phyloP scores from a whole-genome alignment of 192 early-diverging fungal species.

The Podila verticillata region DNA sequence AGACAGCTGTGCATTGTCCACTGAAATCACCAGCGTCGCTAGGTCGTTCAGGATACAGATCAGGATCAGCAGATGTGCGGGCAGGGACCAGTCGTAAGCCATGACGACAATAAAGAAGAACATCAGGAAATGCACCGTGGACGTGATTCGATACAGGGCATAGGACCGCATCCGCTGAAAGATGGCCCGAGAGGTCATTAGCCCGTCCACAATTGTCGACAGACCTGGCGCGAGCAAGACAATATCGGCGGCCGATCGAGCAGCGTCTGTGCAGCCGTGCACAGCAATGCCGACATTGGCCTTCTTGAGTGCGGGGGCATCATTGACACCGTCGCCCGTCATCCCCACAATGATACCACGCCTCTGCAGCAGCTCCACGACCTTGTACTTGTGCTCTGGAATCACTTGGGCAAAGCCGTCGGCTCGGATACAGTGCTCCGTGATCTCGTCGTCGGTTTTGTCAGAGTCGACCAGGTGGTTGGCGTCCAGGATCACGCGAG shows the following conservation, averaged over 20 bases:
- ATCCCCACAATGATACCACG: constrained; percentile 86
- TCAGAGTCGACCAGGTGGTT: constrained; percentile 81
- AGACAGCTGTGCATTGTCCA: constrained; percentile 96
- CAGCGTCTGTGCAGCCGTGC: constrained; percentile 94
- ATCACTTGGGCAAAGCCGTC: constrained; percentile 98
- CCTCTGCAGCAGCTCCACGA: constrained; percentile 94
- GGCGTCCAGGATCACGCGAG: constrained; percentile 90
- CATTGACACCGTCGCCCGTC: constrained; percentile 98
- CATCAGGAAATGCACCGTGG: constrained; percentile 94
- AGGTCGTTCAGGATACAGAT: constrained; percentile 94
- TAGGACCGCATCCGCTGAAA: constrained; percentile 97
- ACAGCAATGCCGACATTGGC: constrained; percentile 98
- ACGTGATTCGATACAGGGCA: constrained; percentile 94
- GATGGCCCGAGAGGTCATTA: constrained; percentile 90
- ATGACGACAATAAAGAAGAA: constrained; percentile 95
- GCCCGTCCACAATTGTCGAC: constrained; percentile 93
- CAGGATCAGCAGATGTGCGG: constrained; percentile 83
- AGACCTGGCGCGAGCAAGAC: constrained; percentile 91
- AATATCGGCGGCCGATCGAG: constrained; percentile 95
- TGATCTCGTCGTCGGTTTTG: constrained; percentile 82
- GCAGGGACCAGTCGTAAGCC: constrained; percentile 84
- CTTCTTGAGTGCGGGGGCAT: constrained; percentile 97
- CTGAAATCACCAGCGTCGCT: constrained; percentile 90
- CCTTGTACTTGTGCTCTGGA: constrained; percentile 96
- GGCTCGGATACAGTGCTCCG: constrained; percentile 84